Percentiles rank a stretch among this genome's conserved stretches.
Evolutionary conservation across 495 filamentous ascomycete species (phyloP).

Genomic region (Gamarada debralockiae): DNA sequence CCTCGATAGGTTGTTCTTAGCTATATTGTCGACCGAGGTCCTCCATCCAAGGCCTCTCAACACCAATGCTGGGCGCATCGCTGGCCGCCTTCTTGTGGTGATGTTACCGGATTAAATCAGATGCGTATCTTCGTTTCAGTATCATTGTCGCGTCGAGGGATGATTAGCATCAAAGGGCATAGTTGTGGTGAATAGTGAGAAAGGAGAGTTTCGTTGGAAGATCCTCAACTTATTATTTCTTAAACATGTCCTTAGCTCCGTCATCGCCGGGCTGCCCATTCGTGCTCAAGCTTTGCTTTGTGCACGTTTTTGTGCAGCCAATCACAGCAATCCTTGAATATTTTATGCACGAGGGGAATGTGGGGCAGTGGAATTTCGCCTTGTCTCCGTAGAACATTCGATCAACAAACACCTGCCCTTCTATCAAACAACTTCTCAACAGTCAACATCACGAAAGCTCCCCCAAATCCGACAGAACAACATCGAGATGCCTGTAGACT

Average conservation of each 20-base stretch:
- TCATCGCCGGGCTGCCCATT: conserved; percentile 14
- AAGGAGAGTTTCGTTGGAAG: neutral
- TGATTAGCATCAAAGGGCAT: neutral
- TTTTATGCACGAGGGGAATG: conserved; percentile 15
- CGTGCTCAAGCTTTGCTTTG: too few relatives aligned
- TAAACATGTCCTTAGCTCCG: neutral
- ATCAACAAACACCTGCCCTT: neutral
- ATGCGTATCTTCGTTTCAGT: conserved; percentile 5
- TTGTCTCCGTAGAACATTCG: conserved; percentile 21
- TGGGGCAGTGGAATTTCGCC: conserved; percentile 13
- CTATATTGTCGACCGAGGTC: conserved; percentile 7
- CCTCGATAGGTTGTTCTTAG: conserved; percentile 7
- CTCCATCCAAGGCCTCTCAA: conserved; percentile 18
- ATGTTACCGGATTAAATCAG: conserved; percentile 19
- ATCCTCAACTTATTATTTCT: neutral
- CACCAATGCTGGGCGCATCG: conserved; percentile 20
- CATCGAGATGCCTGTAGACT: conserved; percentile 77
- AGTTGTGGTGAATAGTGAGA: conserved; percentile 1
- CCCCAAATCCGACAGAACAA: neutral
- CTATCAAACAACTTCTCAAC: neutral
- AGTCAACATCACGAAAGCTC: neutral
- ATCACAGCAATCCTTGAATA: neutral
- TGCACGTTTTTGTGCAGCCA: conserved; percentile 1
- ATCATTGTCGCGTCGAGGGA: conserved; percentile 17
- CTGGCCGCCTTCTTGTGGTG: neutral